Evolutionary conservation across 2,329 filamentous ascomycete species (phyloP), one percentile per base, ranked within the genome.

Genomic region (Aureobasidium mangrovei): DNA sequence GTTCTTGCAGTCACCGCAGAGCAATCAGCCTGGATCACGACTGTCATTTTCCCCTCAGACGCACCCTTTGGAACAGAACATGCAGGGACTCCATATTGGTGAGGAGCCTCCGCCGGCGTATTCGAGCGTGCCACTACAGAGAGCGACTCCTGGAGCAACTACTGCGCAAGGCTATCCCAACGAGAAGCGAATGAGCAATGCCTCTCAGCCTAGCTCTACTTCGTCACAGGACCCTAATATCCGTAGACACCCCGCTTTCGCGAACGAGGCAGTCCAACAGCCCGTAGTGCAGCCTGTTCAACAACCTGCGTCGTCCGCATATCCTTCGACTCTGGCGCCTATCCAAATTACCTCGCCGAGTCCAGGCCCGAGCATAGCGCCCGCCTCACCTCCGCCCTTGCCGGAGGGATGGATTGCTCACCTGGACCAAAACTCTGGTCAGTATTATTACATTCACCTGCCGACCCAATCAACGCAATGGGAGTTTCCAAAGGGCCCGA

Each of bases 341-440:
- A 67, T 77, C 65, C 68, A 73, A 41, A 54, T 68, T 60, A 59
- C 60, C 35, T 57, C 60, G 58, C 67, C 72, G 29, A 65, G 68
- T 6, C 67, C 73, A 8, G 55, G 41, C 60, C 71, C 58, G 63
- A 74, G 61, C 44, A 72, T 81, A 27, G 80, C 85, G 1, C 88
- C 88, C 31, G 82, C 85, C 28, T 95, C 90, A 12, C 93, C 93
- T 32, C 93, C 93, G 26, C 93, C 91, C 2, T 77, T 98, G 12
- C 93, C 93, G 4, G 93, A 98, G 72, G 93, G 93, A 33, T 98
- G 93, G 93, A 97, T 98, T 64, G 89, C 93, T 24, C 93, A 97
- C 68, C 77, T 97, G 4, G 93, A 98, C 67, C 87, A 89, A 61
- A 95, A 87, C 66, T 97, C 91, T 2, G 93, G 93, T 1, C 91